Evolutionary conservation across 176 grass and related monocot genomes (phyloP).

Genomic region (Phragmites australis): DNA sequence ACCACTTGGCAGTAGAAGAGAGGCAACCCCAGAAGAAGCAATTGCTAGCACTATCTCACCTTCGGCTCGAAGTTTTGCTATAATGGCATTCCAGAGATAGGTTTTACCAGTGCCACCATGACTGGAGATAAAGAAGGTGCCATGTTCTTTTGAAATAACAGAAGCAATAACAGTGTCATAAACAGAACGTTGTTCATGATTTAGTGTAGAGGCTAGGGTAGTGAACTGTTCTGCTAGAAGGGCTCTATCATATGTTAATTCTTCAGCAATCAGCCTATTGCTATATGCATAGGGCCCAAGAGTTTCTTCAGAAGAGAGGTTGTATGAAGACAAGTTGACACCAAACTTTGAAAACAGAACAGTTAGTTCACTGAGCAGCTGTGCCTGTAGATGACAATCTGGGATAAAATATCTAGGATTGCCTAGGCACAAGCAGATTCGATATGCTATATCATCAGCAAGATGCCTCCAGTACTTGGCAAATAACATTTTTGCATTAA

Average conservation of each 20-base stretch:
- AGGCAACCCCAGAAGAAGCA: not conserved
- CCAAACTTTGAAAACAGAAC: too few species aligned
- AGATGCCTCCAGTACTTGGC: not conserved
- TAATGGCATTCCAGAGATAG: conserved; percentile 18
- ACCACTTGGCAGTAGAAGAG: not conserved
- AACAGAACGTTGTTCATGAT: not conserved
- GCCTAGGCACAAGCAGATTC: not conserved
- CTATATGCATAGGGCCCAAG: too few species aligned
- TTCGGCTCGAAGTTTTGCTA: not conserved
- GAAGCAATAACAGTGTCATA: not conserved
- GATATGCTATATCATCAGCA: not conserved
- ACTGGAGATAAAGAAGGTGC: not conserved
- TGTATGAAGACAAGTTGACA: too few species aligned
- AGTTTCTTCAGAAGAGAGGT: too few species aligned
- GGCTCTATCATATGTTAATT: too few species aligned
- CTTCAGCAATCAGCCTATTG: too few species aligned
- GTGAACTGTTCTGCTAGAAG: too few species aligned
- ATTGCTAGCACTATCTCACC: not conserved
- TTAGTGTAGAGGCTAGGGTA: not conserved
- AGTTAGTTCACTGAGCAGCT: too few species aligned
- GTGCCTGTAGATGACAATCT: too few species aligned
- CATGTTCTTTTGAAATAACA: not conserved
- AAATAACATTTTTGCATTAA: not conserved
- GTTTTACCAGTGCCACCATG: conserved; percentile 25
- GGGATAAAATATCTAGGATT: not conserved